A percentile compares a stretch with the other conserved stretches of the same genome.
These are phyloP conservation scores for Trichosporon inkin DNA, from an alignment of 1,284 basidiomycete species.

Conservation along the genomic window DNA sequence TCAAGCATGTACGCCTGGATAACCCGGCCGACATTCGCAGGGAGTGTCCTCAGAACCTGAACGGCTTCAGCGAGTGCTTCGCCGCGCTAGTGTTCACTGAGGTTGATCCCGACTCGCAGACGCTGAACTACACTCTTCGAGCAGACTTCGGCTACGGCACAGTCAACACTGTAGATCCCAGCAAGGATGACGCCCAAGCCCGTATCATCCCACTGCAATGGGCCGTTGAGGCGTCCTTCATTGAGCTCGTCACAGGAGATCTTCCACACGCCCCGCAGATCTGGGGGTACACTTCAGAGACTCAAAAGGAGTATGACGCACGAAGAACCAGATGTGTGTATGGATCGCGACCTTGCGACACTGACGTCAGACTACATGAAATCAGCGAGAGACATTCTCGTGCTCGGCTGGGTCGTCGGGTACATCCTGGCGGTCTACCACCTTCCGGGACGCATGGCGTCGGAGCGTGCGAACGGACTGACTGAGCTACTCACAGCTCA, in stretches of 20 bases:
- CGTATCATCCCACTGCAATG: slow-evolving; percentile 69
- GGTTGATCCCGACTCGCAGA: slow-evolving; percentile 53
- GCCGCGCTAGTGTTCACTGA: slow-evolving; percentile 63
- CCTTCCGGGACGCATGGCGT: slow-evolving; percentile 62
- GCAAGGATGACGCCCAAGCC: slow-evolving; percentile 63
- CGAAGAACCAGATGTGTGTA: slow-evolving; percentile 58
- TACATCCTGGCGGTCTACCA: slow-evolving; percentile 68
- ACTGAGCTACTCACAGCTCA: slow-evolving; percentile 68
- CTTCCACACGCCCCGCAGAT: slow-evolving; percentile 57
- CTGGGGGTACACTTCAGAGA: slow-evolving; percentile 67
- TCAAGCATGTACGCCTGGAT: slow-evolving; percentile 54
- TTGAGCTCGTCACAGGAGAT: neutral
- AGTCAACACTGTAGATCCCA: slow-evolving; percentile 63
- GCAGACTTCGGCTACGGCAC: slow-evolving; percentile 63
- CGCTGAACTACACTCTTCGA: slow-evolving; percentile 64
- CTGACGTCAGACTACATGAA: slow-evolving; percentile 52
- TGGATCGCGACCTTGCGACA: neutral
- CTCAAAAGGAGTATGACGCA: slow-evolving; percentile 60
- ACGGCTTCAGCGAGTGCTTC: slow-evolving; percentile 64
- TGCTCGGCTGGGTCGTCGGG: slow-evolving; percentile 63
- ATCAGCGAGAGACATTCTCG: slow-evolving; percentile 60
- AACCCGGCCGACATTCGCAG: slow-evolving; percentile 54
- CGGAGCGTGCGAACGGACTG: slow-evolving; percentile 59
- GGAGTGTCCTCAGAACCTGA: slow-evolving; percentile 69
- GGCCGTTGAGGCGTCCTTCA: slow-evolving; percentile 63